Percentiles rank a stretch among this genome's conserved stretches.
Conservation (phyloP, 257 asterid genomes). For the Echites panduratus region DNA sequence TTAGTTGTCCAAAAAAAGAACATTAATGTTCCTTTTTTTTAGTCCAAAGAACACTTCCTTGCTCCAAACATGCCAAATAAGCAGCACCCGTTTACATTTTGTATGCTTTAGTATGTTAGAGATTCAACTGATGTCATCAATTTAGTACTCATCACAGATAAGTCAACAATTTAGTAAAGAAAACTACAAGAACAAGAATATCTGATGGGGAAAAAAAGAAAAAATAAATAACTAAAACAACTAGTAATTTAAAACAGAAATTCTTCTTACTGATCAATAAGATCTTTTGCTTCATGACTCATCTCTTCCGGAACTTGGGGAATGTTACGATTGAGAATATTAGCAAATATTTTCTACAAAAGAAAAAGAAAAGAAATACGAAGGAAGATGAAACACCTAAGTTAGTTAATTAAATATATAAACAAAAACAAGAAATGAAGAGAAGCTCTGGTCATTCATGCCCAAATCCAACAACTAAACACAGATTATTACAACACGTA, state of each 20-base stretch:
- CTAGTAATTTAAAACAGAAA: constrained; percentile 11
- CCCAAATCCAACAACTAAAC: background rate
- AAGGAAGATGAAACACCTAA: background rate
- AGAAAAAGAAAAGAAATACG: constrained; percentile 13
- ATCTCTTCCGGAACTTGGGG: constrained; percentile 85
- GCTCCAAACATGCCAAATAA: background rate
- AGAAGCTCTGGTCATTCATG: constrained; percentile 6
- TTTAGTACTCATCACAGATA: background rate
- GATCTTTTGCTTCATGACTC: constrained; percentile 76
- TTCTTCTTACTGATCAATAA: constrained; percentile 78
- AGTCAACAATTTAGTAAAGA: background rate
- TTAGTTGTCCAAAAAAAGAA: background rate
- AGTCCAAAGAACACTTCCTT: background rate
- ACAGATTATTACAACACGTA: background rate
- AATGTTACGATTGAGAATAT: constrained; percentile 91
- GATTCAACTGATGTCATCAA: background rate
- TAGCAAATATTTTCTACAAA: constrained; percentile 78
- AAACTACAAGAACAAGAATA: background rate
- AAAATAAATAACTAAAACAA: constrained; percentile 3
- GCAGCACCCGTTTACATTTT: background rate
- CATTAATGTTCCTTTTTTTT: background rate
- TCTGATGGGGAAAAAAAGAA: background rate
- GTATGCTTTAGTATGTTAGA: background rate
- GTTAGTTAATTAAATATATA: background rate
- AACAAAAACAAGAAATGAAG: constrained; percentile 1